phyloP scores from a whole-genome alignment of 2,329 filamentous ascomycete species.

The Talaromyces sp. region DNA sequence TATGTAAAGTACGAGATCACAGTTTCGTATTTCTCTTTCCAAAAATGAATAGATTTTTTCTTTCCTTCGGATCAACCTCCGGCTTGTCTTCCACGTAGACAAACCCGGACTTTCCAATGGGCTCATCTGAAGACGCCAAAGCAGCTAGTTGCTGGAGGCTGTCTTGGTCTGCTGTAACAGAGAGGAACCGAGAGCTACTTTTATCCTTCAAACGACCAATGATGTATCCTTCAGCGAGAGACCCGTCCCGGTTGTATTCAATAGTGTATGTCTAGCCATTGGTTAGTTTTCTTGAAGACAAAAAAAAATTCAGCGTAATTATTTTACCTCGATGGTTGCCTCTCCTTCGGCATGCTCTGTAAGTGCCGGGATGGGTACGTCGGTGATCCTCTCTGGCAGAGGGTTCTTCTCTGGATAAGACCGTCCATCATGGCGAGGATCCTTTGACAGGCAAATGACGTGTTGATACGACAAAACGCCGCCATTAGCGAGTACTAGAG shows the following conservation, averaged over 20 bases:
- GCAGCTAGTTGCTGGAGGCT: not conserved
- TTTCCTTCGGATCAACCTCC: not conserved
- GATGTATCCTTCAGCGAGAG: slow-evolving; percentile 46
- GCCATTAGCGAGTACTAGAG: slow-evolving; percentile 62
- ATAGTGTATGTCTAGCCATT: slow-evolving; percentile 55
- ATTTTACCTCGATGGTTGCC: slow-evolving; percentile 49
- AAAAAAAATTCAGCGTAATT: slow-evolving; percentile 15
- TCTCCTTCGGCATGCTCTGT: slow-evolving; percentile 46
- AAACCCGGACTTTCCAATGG: slow-evolving; percentile 5
- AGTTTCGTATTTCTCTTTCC: slow-evolving; percentile 1
- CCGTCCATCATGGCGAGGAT: slow-evolving; percentile 32
- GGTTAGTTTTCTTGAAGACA: not conserved
- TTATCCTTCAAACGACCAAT: slow-evolving; percentile 48
- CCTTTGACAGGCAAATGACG: slow-evolving; percentile 53
- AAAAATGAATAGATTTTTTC: slow-evolving; percentile 9
- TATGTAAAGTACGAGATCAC: not conserved
- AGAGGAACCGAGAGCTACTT: slow-evolving; percentile 49
- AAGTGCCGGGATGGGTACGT: slow-evolving; percentile 37
- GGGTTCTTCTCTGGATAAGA: slow-evolving; percentile 47
- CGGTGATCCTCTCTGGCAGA: slow-evolving; percentile 40
- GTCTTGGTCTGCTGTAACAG: slow-evolving; percentile 39
- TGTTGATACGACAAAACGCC: slow-evolving; percentile 64
- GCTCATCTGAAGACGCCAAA: slow-evolving; percentile 5
- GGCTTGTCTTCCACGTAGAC: slow-evolving; percentile 3
- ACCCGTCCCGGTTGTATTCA: slow-evolving; percentile 50